phyloP scores from a whole-genome alignment of 139 green algal genomes.

The Nannochloris sp. region DNA sequence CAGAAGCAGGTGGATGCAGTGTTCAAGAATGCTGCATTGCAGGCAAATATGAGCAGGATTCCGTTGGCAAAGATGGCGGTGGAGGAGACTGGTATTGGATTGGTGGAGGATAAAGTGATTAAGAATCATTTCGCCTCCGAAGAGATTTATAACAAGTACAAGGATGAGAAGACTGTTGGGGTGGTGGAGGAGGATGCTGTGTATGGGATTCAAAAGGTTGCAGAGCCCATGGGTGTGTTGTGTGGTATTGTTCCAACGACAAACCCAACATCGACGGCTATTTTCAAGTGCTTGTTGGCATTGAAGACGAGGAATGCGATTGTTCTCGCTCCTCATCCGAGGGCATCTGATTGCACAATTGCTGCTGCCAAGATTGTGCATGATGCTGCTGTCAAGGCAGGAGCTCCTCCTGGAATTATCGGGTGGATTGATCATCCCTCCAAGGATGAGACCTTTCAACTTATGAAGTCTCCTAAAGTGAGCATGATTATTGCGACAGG shows the following conservation, averaged over 20 bases:
- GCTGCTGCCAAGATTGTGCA: constrained; percentile 50
- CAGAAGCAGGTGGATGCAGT: constrained; percentile 45
- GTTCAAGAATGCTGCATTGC: constrained; percentile 36
- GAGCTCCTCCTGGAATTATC: constrained; percentile 49
- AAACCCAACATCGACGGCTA: constrained; percentile 39
- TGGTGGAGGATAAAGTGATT: constrained; percentile 52
- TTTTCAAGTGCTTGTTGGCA: constrained; percentile 58
- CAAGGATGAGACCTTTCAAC: constrained; percentile 32
- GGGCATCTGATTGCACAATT: constrained; percentile 43
- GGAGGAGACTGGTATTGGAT: constrained; percentile 48
- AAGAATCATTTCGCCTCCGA: constrained; percentile 69
- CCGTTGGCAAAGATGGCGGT: constrained; percentile 57
- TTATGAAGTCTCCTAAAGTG: constrained; percentile 49
- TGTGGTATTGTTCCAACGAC: constrained; percentile 59
- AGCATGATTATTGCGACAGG: constrained; percentile 56
- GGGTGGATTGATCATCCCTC: constrained; percentile 49
- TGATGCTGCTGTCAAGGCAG: constrained; percentile 50
- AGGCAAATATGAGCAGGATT: constrained; percentile 40
- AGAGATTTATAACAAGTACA: constrained; percentile 73
- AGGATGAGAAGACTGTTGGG: constrained; percentile 59
- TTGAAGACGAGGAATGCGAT: constrained; percentile 65
- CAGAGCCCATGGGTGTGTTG: constrained; percentile 49
- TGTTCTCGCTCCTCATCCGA: constrained; percentile 53
- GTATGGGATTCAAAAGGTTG: constrained; percentile 40
- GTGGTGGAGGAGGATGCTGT: constrained; percentile 44